phyloP scores from a whole-genome alignment of 805 yeast genomes.

The Brettanomyces sp. region DNA sequence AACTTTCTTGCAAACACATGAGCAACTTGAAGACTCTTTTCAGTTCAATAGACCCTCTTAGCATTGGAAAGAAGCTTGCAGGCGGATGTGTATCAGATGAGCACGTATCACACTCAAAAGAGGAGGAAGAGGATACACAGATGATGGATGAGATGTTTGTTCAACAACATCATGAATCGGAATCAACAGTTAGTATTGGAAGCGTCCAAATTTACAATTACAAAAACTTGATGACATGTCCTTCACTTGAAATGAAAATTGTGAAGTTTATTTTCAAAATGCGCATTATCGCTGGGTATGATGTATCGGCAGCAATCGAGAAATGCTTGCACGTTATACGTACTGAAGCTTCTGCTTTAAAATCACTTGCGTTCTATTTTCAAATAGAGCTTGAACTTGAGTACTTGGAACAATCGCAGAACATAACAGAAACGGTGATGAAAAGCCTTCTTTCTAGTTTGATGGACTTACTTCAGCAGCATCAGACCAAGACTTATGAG shows the following conservation, averaged over 20 bases:
- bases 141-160: background rate
- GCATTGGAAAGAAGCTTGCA: too few species aligned
- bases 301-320: slow-evolving; percentile 3
- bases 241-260: slow-evolving; percentile 9
- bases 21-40: too few species aligned
- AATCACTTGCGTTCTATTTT: slow-evolving; percentile 8
- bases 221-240: background rate
- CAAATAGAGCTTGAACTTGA: slow-evolving; percentile 8
- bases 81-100: too few species aligned
- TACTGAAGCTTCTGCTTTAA: slow-evolving; percentile 6
- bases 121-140: background rate
- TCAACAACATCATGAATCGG: background rate
- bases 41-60: too few species aligned
- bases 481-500: slow-evolving; percentile 30
- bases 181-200: background rate
- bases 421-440: slow-evolving; percentile 2
- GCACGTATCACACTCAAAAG: too few species aligned
- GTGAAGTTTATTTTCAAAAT: slow-evolving; percentile 5
- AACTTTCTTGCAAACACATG: too few species aligned
- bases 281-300: background rate
- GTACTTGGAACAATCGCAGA: background rate
- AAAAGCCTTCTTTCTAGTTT: slow-evolving; percentile 7
- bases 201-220: background rate
- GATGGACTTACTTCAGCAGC: slow-evolving; percentile 11
- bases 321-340: slow-evolving; percentile 5